Conservation (phyloP, 768 basidiomycete genomes). For the Tulasnella sp. region DNA sequence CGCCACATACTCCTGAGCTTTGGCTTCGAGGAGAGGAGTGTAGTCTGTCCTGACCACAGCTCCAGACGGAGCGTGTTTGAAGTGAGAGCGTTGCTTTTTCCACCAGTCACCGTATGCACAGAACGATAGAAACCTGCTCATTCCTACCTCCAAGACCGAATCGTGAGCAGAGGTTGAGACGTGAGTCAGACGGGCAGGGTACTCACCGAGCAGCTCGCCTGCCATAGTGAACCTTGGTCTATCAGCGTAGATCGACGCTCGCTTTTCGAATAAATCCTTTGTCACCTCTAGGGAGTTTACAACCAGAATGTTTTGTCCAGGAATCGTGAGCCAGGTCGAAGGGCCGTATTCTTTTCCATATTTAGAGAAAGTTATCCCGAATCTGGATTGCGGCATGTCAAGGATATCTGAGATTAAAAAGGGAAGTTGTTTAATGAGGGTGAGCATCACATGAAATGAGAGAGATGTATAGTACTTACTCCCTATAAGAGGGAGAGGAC, state of each 20-base stretch:
- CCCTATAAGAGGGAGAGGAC: background rate
- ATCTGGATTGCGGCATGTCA: background rate
- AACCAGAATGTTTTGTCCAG: background rate
- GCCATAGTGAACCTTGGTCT: conserved; percentile 6
- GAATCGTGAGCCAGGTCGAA: conserved; percentile 1
- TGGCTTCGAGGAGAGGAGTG: background rate
- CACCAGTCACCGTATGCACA: background rate
- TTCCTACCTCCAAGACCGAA: background rate
- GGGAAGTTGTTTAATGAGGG: background rate
- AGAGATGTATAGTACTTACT: background rate
- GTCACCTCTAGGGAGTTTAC: conserved; percentile 1
- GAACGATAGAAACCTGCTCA: background rate
- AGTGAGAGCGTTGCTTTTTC: background rate
- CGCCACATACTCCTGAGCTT: background rate
- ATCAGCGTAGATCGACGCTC: background rate
- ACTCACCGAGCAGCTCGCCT: background rate
- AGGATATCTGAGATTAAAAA: background rate
- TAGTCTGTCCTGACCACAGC: background rate
- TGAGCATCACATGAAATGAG: background rate
- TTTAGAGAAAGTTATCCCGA: background rate
- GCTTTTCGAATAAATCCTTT: background rate
- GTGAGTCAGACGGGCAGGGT: background rate
- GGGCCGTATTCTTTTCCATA: conserved; percentile 4
- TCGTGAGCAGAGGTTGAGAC: background rate
- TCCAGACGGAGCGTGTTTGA: background rate